Conservation (phyloP, 2,329 filamentous ascomycete species). For the Reticulascus tulasneorum region DNA sequence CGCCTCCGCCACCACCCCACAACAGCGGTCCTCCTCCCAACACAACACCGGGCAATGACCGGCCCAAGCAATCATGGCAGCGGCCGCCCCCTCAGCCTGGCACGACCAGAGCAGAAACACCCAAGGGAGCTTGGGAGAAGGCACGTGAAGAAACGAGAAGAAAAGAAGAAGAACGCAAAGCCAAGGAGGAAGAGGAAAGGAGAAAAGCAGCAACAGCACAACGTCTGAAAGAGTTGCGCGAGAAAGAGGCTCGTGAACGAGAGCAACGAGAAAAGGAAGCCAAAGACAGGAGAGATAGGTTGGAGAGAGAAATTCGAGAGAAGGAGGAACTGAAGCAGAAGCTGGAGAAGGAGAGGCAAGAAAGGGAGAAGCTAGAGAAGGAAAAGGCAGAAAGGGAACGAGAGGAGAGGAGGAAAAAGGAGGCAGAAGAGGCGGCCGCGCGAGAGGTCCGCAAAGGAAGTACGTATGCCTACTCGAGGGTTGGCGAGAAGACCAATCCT, state of each 20-base stretch:
- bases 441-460: slow-evolving; percentile 37
- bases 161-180: slow-evolving; percentile 60
- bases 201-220: slow-evolving; percentile 53
- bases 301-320: slow-evolving; percentile 29
- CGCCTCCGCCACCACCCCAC: slow-evolving; percentile 17
- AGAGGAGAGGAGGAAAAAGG: slow-evolving; percentile 28
- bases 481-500: slow-evolving; percentile 66
- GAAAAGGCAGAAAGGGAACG: slow-evolving; percentile 22
- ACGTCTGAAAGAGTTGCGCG: slow-evolving; percentile 50
- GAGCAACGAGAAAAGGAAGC: slow-evolving; percentile 35
- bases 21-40: slow-evolving; percentile 15
- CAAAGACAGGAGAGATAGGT: slow-evolving; percentile 27
- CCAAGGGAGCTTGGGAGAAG: slow-evolving; percentile 20
- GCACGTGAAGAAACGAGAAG: slow-evolving; percentile 59
- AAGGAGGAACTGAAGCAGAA: slow-evolving; percentile 26
- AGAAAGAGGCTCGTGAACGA: slow-evolving; percentile 49
- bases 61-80: slow-evolving; percentile 35
- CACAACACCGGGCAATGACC: slow-evolving; percentile 20
- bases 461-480: slow-evolving; percentile 60
- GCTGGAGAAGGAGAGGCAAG: slow-evolving; percentile 22
- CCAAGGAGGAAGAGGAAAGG: slow-evolving; percentile 57
- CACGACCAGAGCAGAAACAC: slow-evolving; percentile 22
- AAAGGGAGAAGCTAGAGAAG: slow-evolving; percentile 40
- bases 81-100: slow-evolving; percentile 15
- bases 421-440: slow-evolving; percentile 20